Evolutionary conservation across 345 rosid genomes (phyloP).

Genomic region (Heritiera fomes): DNA sequence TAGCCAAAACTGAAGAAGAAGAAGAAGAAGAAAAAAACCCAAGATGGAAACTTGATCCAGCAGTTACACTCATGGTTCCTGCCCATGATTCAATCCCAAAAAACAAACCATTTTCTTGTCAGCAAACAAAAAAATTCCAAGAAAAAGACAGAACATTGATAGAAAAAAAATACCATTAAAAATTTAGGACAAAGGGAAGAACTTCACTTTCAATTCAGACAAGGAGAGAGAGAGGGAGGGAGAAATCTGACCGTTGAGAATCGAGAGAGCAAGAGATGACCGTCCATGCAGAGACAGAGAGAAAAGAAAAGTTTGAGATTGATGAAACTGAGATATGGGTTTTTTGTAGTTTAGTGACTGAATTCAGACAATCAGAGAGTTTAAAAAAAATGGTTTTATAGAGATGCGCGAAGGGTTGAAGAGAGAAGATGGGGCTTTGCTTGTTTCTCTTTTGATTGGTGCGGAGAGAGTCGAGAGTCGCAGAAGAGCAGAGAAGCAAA

Average conservation of each 20-base stretch:
- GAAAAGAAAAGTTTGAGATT: not conserved
- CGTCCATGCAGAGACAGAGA: slow-evolving; percentile 39
- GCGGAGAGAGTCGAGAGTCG: not conserved
- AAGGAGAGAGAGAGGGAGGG: not conserved
- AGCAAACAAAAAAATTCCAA: slow-evolving; percentile 25
- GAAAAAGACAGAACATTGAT: slow-evolving; percentile 6
- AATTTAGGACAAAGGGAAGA: not conserved
- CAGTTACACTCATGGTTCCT: slow-evolving; percentile 28
- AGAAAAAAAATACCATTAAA: slow-evolving; percentile 7
- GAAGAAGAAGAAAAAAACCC: not conserved
- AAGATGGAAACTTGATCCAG: slow-evolving; percentile 12
- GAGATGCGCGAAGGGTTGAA: slow-evolving; percentile 34
- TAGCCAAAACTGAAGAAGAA: not conserved
- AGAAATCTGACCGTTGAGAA: slow-evolving; percentile 48
- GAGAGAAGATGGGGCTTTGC: not conserved
- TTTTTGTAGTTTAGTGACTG: not conserved
- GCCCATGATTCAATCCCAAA: slow-evolving; percentile 15
- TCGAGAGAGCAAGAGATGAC: slow-evolving; percentile 30
- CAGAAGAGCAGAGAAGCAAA: slow-evolving; percentile 24
- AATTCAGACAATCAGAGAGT: not conserved
- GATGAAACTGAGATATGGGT: slow-evolving; percentile 35
- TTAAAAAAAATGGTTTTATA: not conserved
- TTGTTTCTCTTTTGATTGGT: not conserved
- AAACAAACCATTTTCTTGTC: slow-evolving; percentile 30
- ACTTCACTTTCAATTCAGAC: not conserved